Percentiles rank a stretch among this genome's conserved stretches.
Conservation (phyloP, 208 protist genomes). For the Polymyxa betae region DNA sequence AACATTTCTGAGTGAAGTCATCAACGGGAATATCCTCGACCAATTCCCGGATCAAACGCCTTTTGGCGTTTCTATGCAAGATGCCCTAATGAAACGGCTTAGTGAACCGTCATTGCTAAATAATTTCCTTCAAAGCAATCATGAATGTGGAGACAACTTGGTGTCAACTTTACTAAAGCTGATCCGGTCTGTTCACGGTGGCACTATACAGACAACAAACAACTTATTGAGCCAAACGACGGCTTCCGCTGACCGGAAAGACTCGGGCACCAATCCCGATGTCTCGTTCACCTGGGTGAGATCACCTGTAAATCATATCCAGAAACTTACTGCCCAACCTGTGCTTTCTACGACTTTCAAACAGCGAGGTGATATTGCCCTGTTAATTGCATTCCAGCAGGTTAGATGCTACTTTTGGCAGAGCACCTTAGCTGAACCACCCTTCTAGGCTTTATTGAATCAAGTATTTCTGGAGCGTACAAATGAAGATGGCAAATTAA, state of each 20-base stretch:
- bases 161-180: neutral
- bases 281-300: neutral
- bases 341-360: neutral
- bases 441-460: slow-evolving; percentile 8
- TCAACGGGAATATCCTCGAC: neutral
- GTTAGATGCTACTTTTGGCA: neutral
- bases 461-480: neutral
- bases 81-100: slow-evolving; percentile 29
- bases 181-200: slow-evolving; percentile 11
- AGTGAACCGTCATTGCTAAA: slow-evolving; percentile 33
- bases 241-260: neutral
- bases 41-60: neutral
- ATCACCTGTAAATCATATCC: neutral
- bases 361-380: slow-evolving; percentile 29
- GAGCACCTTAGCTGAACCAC: neutral
- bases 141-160: neutral
- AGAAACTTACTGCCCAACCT: neutral
- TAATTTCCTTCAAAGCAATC: neutral
- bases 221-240: neutral
- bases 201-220: neutral
- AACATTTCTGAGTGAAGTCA: neutral
- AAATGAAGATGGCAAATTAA: neutral
- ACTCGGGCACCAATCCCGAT: neutral
- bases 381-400: slow-evolving; percentile 35
- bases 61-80: slow-evolving; percentile 24